These are phyloP conservation scores for Geotrichum ghanense DNA, from an alignment of 805 yeast species.

Conservation along the genomic window DNA sequence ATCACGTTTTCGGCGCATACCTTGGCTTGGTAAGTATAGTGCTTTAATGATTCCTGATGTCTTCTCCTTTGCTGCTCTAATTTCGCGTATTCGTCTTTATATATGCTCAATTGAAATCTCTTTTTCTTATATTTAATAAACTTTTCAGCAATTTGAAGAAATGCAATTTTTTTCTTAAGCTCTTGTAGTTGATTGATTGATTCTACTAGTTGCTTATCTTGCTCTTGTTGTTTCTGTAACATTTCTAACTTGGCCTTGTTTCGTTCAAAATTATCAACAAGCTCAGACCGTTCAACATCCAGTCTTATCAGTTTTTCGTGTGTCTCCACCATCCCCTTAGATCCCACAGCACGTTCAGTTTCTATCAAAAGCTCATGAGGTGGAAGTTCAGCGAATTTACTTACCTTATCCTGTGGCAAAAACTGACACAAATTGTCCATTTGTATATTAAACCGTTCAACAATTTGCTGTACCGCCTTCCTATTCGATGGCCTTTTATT, in stretches of 20 bases:
- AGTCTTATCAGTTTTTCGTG: constrained; percentile 47
- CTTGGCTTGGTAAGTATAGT: too few relatives aligned
- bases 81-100: too few relatives aligned
- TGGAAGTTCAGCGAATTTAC: constrained; percentile 74
- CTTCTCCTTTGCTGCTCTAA: too few relatives aligned
- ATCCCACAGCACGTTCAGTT: constrained; percentile 71
- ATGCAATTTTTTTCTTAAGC: constrained; percentile 4
- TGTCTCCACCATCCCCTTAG: constrained; percentile 40
- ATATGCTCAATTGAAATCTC: too few relatives aligned
- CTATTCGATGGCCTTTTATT: constrained; percentile 26
- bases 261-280: constrained; percentile 36
- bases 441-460: constrained; percentile 57
- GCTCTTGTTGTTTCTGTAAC: constrained; percentile 10
- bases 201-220: constrained; percentile 9
- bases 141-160: not conserved
- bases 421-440: constrained; percentile 89
- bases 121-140: constrained; percentile 2
- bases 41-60: too few relatives aligned
- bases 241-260: constrained; percentile 14
- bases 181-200: constrained; percentile 3
- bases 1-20: too few relatives aligned
- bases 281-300: constrained; percentile 32
- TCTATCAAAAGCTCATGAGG: constrained; percentile 65
- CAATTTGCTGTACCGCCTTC: constrained; percentile 30
- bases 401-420: constrained; percentile 89